These are phyloP conservation scores for Mariannaea sp. DNA, from an alignment of 2,329 filamentous ascomycete genomes.

Conservation along the genomic window DNA sequence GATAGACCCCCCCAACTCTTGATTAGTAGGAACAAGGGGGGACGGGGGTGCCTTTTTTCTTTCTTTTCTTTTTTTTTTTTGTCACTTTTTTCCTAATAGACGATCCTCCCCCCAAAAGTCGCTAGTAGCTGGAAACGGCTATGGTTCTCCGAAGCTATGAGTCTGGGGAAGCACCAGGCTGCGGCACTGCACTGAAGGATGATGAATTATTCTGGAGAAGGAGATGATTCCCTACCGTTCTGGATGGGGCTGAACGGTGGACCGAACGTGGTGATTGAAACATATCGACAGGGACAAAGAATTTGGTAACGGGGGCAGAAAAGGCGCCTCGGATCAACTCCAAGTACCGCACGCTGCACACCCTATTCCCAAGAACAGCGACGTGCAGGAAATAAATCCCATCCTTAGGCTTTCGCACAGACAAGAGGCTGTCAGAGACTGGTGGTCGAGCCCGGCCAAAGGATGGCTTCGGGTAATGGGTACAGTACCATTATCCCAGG, in stretches of 20 bases:
- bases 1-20: too few species aligned
- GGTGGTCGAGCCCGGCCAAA: not conserved
- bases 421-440: conserved; percentile 12
- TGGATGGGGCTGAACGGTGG: not conserved
- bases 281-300: not conserved
- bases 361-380: conserved; percentile 28
- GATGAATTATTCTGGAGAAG: not conserved
- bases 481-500: not conserved
- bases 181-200: not conserved
- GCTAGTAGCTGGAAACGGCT: too few species aligned
- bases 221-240: not conserved
- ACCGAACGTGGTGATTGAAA: conserved; percentile 1
- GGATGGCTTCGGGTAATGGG: not conserved
- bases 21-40: too few species aligned
- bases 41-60: too few species aligned
- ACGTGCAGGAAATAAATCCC: conserved; percentile 33
- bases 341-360: conserved; percentile 24
- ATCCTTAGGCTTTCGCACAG: conserved; percentile 26
- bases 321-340: conserved; percentile 5
- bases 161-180: not conserved
- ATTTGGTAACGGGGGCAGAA: not conserved
- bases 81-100: too few species aligned
- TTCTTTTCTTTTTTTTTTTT: too few species aligned
- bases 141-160: too few species aligned
- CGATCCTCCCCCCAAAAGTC: too few species aligned